These are phyloP conservation scores for Plicaturopsis crispa DNA, from an alignment of 768 basidiomycete species.

Conservation along the genomic window DNA sequence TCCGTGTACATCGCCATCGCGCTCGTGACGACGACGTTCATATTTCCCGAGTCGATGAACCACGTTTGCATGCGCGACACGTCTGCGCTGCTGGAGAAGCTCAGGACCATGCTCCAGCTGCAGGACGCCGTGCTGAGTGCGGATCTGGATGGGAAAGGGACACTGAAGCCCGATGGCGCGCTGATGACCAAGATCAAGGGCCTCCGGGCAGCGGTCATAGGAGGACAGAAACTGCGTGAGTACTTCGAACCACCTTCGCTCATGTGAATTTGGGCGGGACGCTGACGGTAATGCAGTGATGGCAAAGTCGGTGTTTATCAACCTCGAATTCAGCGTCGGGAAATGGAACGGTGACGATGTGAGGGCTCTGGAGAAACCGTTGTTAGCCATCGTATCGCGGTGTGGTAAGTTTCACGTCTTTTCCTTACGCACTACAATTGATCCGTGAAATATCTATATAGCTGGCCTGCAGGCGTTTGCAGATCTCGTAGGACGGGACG, in stretches of 20 bases:
- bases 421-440: no score
- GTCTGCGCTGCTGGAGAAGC: conserved; percentile 20
- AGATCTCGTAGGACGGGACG: no score
- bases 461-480: conserved; percentile 26
- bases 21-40: conserved; percentile 31
- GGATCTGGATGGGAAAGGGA: conserved; percentile 13
- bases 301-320: conserved; percentile 25
- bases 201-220: conserved; percentile 14
- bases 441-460: no score
- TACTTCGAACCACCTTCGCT: not conserved
- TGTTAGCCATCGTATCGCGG: conserved; percentile 26
- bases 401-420: conserved; percentile 19
- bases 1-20: conserved; percentile 42
- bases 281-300: conserved; percentile 17
- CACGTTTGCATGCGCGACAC: conserved; percentile 26
- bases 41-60: conserved; percentile 48
- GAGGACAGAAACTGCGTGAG: conserved; percentile 21
- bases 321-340: conserved; percentile 36
- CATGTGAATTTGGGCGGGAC: not conserved
- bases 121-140: conserved; percentile 21
- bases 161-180: conserved; percentile 12
- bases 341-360: conserved; percentile 39
- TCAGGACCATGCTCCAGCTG: conserved; percentile 20
- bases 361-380: conserved; percentile 24
- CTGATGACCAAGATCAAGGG: conserved; percentile 13